Base-by-base conservation (phyloP, 2,329 filamentous ascomycete species). In the Neonectria neomacrospora region DNA sequence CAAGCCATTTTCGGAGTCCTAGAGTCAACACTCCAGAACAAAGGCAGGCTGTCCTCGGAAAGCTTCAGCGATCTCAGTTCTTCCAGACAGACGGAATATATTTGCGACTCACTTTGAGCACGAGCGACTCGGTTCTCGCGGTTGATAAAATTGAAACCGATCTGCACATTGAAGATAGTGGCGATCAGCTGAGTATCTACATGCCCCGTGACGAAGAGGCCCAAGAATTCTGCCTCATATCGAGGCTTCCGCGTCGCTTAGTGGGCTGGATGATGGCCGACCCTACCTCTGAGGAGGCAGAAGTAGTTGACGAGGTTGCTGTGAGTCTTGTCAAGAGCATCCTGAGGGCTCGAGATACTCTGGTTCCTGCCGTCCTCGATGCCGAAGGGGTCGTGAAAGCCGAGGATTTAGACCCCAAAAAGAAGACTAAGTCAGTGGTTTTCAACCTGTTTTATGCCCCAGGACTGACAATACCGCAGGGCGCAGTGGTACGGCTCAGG, bases 261-360 rank as follows among this genome's bases (percentile, higher is more conserved):
- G 20, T 70, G 6, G 68, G 70, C 32, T 72, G 70, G 70, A 61
- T 72, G 7, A 72, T 72, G 70, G 67, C 64, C 0, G 61, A 71
- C 12, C 68, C 69, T 1, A 51, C 55, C 8, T 65, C 66, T 4
- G 42, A 54, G 1, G 3, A 59, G 2, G 47, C 20, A 4, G 58
- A 51, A 20, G 18, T 28, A 6, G 61, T 70, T 1, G 26, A 67
- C 2, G 70, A 72, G 42, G 54, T 67, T 5, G 70, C 70, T 0
- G 61, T 71, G 1, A 65, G 70, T 48, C 50, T 72, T 0, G 44
- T 68, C 3, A 57, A 66, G 39, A 72, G 64, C 9, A 67, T 26
- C 61, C 59, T 12, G 51, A 64, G 65, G 1, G 34, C 44, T 11
- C 23, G 50, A 16, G 54, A 63, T 20, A 22, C n/a, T 9, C 20